These are phyloP conservation scores for Pythium inflatum DNA, from an alignment of 352 stramenopile genomes.

Conservation along the genomic window DNA sequence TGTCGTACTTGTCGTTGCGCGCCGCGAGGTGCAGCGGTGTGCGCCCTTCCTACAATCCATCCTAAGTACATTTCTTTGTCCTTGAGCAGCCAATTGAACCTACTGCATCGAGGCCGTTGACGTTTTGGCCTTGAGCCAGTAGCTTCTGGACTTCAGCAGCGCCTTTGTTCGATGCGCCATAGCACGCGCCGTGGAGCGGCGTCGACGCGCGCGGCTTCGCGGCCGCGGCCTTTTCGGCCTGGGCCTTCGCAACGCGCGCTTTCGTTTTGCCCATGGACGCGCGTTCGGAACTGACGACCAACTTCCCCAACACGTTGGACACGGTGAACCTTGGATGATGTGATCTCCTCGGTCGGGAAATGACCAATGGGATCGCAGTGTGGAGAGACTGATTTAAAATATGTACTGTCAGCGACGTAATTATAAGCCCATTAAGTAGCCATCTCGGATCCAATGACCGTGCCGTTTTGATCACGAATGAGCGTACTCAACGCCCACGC, in stretches of 20 bases:
- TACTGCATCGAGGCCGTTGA: slow-evolving; percentile 11
- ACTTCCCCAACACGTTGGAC: too few species aligned
- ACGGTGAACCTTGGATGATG: neutral
- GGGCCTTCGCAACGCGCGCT: neutral
- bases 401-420: neutral
- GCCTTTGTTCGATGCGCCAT: neutral
- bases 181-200: slow-evolving; percentile 16
- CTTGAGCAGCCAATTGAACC: neutral
- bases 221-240: neutral
- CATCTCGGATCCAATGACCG: neutral
- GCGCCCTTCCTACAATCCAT: slow-evolving; percentile 11
- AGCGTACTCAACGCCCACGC: too few species aligned
- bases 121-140: slow-evolving; percentile 12
- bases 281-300: neutral
- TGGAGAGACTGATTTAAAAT: neutral
- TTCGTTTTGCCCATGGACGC: slow-evolving; percentile 10
- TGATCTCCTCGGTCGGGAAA: neutral
- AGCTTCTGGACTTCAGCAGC: slow-evolving; percentile 13
- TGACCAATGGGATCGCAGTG: neutral
- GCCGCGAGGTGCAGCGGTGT: slow-evolving; percentile 23
- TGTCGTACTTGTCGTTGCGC: slow-evolving; percentile 19
- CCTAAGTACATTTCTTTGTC: neutral
- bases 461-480: too few species aligned
- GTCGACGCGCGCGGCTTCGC: slow-evolving; percentile 5
- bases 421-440: neutral